phyloP scores from a whole-genome alignment of 202 grass and related monocot genomes.

The Setaria italica region DNA sequence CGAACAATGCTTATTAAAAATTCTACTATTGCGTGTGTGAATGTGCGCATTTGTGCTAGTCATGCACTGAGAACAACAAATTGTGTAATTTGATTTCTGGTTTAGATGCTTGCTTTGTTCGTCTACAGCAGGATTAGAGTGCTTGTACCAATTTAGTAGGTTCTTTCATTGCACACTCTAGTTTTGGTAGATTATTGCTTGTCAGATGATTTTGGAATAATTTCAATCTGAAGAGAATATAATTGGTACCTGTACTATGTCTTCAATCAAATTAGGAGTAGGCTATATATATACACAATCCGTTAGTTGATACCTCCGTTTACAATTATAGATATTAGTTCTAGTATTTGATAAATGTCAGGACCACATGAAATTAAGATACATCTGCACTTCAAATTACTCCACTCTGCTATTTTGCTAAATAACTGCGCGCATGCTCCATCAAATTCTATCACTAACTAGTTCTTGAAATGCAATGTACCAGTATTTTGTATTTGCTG shows the following conservation, averaged over 20 bases:
- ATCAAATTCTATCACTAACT: neutral
- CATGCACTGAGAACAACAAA: neutral
- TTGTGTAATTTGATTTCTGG: neutral
- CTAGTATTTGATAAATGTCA: neutral
- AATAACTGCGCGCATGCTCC: too few species aligned
- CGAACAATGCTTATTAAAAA: neutral
- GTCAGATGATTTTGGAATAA: too few species aligned
- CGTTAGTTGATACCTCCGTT: neutral
- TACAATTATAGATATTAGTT: neutral
- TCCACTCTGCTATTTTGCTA: neutral
- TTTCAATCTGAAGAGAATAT: too few species aligned
- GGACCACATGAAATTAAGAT: constrained; percentile 43
- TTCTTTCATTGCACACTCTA: neutral
- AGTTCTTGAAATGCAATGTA: neutral
- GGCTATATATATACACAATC: neutral
- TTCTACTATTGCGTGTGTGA: neutral
- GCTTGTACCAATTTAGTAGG: neutral
- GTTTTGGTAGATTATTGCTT: too few species aligned
- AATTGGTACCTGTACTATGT: too few species aligned
- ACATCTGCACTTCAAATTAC: neutral
- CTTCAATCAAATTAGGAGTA: too few species aligned
- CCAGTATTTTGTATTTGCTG: neutral
- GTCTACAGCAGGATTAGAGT: neutral
- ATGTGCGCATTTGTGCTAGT: neutral
- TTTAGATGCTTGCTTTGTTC: neutral